Base-by-base conservation (phyloP, 305 asterid genomes). In the Ilex paraguariensis region DNA sequence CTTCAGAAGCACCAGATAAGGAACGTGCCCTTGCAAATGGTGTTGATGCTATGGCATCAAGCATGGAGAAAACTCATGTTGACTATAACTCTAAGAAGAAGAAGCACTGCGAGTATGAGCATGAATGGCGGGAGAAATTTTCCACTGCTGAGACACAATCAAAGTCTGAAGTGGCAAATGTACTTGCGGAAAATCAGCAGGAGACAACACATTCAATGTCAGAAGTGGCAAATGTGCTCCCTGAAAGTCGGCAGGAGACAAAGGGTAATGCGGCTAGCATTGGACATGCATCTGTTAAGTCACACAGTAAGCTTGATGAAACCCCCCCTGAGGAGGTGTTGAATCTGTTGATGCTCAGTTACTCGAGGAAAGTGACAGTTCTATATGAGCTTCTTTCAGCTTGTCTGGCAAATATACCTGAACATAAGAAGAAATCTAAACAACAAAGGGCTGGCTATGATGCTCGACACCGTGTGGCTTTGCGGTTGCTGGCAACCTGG, bases 401-500 rank as follows among this genome's bases (percentile, higher is more conserved):
- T 69, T 94, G 99, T 79, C 83, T 93, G 57, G 87, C 95, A 60
- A 67, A 79, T 81, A 52, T 63, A 65, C 79, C 82, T 59, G 90
- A 75, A 74, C 88, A 78, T 57, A 54, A 67, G 66, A 76, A 86
- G 70, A 81, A 74, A 56, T 56, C 75, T 61, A 71, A 75, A 57
- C 75, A 71, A 64, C 75, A 72, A 65, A 81, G 87, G 70, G 86
- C 74, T 77, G 99, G 97, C 31, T 90, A 88, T 73, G 99, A 94
- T 75, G 95, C 97, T 31, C 82, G 96, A 65, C 94, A 88, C 77
- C 96, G 99, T 31, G 87, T 81, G 59, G 93, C 95, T 39, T 75
- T 94, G 77, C 88, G 96, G 76, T 74, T 94, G 78, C 84, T 94
- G 21, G 82, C 96, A 30, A 82, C 96, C 68, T 94, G 99, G 99